A percentile compares a stretch with the other conserved stretches of the same genome.
phyloP scores from a whole-genome alignment of 2,329 filamentous ascomycete genomes.

The Zasmidium angulare region DNA sequence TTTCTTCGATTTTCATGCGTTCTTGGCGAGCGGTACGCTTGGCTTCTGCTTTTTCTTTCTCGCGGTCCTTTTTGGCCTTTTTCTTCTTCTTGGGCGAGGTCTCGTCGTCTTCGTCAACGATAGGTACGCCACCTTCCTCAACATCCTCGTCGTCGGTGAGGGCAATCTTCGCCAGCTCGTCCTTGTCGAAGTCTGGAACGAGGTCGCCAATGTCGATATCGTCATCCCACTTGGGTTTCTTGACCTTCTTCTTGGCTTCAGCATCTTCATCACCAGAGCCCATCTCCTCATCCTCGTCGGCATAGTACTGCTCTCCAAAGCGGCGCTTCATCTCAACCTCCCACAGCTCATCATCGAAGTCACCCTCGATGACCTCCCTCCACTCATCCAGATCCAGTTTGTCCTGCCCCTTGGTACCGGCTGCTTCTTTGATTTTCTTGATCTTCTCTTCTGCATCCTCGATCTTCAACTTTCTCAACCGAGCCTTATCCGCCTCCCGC shows the following conservation, averaged over 20 bases:
- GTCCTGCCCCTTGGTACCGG: slow-evolving; percentile 68
- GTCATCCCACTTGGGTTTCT: slow-evolving; percentile 92
- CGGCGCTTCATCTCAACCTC: slow-evolving; percentile 83
- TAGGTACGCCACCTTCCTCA: slow-evolving; percentile 16
- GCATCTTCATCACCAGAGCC: slow-evolving; percentile 43
- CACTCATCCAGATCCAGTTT: slow-evolving; percentile 72
- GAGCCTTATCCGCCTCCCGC: slow-evolving; percentile 76
- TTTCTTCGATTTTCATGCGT: slow-evolving; percentile 77
- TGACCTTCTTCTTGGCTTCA: slow-evolving; percentile 51
- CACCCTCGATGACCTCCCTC: slow-evolving; percentile 78
- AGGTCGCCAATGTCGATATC: slow-evolving; percentile 97
- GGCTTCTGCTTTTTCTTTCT: slow-evolving; percentile 49
- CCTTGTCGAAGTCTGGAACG: slow-evolving; percentile 78
- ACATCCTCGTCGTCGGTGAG: slow-evolving; percentile 56
- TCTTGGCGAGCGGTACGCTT: slow-evolving; percentile 78
- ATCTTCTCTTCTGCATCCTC: slow-evolving; percentile 89
- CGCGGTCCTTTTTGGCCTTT: slow-evolving; percentile 43
- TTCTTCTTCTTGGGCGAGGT: slow-evolving; percentile 44
- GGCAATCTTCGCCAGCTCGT: slow-evolving; percentile 52
- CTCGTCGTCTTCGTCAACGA: slow-evolving; percentile 42
- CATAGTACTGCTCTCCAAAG: slow-evolving; percentile 92
- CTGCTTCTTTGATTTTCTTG: slow-evolving; percentile 82
- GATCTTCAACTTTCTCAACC: slow-evolving; percentile 81
- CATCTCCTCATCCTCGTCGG: slow-evolving; percentile 54
- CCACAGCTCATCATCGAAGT: slow-evolving; percentile 88